phyloP scores from a whole-genome alignment of 768 basidiomycete genomes.

The Mrakia frigida region DNA sequence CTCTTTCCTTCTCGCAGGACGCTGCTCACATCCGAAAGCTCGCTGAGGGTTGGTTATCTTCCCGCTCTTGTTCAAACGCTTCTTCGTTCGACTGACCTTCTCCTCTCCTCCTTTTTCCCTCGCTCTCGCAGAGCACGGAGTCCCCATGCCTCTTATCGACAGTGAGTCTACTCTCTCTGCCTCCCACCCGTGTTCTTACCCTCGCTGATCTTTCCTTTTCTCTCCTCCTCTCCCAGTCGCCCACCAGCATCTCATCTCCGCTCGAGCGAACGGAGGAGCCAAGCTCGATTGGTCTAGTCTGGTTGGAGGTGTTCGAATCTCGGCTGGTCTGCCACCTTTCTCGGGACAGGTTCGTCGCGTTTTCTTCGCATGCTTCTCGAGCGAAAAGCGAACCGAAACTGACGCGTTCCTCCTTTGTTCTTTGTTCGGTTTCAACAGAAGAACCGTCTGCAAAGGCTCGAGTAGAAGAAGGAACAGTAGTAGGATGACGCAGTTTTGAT shows the following conservation, averaged over 20 bases:
- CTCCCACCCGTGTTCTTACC: not conserved
- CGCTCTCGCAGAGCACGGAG: conserved; percentile 33
- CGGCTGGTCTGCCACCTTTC: conserved; percentile 57
- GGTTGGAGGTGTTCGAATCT: conserved; percentile 68
- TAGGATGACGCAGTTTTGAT: not conserved
- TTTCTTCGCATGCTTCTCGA: not conserved
- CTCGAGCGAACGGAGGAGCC: conserved; percentile 62
- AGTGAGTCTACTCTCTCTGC: not conserved
- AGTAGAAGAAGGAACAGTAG: not conserved
- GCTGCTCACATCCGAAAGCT: conserved; percentile 56
- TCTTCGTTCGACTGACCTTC: not conserved
- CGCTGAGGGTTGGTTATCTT: conserved; percentile 47
- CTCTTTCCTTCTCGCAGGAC: not conserved
- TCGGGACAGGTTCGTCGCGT: conserved; percentile 15
- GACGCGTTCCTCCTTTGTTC: not conserved
- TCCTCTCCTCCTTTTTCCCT: not conserved
- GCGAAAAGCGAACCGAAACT: not conserved
- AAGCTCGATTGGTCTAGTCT: conserved; percentile 77
- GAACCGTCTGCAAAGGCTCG: not conserved
- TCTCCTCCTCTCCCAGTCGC: conserved; percentile 44
- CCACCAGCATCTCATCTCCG: conserved; percentile 71
- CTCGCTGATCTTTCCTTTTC: not conserved
- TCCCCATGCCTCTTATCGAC: conserved; percentile 44
- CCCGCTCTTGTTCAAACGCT: not conserved
- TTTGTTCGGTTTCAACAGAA: not conserved